A percentile compares a stretch with the other conserved stretches of the same genome.
These are phyloP conservation scores for Daldinia eschscholtzii DNA, from an alignment of 2,329 filamentous ascomycete species.

Conservation along the genomic window DNA sequence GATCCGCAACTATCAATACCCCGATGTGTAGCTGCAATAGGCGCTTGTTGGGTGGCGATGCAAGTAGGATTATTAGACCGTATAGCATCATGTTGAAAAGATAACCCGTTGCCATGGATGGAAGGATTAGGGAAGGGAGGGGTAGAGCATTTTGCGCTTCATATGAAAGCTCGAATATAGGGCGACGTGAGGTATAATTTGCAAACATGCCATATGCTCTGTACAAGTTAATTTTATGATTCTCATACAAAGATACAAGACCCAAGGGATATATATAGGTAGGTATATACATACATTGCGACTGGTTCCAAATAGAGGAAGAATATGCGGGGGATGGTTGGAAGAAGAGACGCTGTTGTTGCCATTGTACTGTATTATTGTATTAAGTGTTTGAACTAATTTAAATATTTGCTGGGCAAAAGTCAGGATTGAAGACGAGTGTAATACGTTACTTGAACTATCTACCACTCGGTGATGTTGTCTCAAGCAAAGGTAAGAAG, in stretches of 20 bases:
- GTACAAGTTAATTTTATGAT: conserved; percentile 3
- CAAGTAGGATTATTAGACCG: conserved; percentile 43
- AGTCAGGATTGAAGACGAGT: not conserved
- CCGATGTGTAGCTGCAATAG: conserved; percentile 43
- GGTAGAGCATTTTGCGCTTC: conserved; percentile 23
- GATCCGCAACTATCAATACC: conserved; percentile 43
- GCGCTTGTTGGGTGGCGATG: conserved; percentile 42
- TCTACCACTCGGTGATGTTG: not conserved
- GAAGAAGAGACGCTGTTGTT: conserved; percentile 47
- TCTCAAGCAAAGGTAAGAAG: not conserved
- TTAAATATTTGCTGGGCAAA: not conserved
- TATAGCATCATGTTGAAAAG: conserved; percentile 47
- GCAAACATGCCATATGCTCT: conserved; percentile 43
- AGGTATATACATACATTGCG: conserved; percentile 43
- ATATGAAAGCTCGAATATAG: conserved; percentile 35
- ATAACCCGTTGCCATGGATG: conserved; percentile 33
- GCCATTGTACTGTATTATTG: conserved; percentile 33
- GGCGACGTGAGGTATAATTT: conserved; percentile 35
- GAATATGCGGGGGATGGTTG: conserved; percentile 45
- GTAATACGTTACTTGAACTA: not conserved
- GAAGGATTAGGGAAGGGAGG: conserved; percentile 34
- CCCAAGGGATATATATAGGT: conserved; percentile 38
- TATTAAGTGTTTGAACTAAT: not conserved
- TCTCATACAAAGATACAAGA: not conserved
- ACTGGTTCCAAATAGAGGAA: conserved; percentile 48